Base-by-base conservation (phyloP, 129 eudicot species). In the Pulicaria dysenterica region DNA sequence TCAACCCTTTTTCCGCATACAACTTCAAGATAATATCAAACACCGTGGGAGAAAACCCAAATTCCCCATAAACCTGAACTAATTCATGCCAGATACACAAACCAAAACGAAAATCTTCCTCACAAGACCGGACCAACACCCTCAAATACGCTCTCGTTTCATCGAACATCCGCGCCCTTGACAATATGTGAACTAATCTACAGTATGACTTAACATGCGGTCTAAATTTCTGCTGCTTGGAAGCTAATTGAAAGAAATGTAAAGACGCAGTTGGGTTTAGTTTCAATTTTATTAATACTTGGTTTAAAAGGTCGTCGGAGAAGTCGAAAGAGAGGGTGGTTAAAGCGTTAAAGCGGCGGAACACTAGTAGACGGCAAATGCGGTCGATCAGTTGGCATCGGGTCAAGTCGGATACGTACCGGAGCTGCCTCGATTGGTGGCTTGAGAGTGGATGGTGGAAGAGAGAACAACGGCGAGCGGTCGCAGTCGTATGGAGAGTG, bases 11-110 rank as follows among this genome's bases (percentile, higher is more conserved):
- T 57, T 90, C 86, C 1, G 85, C 91, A 73, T 70, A 88, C 41
- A 83, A 44, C 75, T 73, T 88, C 79, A 94, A 53, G 14, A 88
- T 13, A 71, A 94, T 86, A 72, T 94, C 97, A 70, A 94, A 94
- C 71, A 94, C 96, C 1, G 84, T 71, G 2, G 82, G 86, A 6
- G 93, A 89, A 82, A 94, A 94, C 68, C 82, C 73, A 11, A 87
- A 94, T 34, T 90, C 96, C 8, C 82, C 61, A 79, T 87, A 94
- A 58, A 86, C 83, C 57, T 46, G 14, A 46, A 88, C 87, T 44
- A 94, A 77, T 19, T 90, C 88, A 73, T 49, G 74, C 81, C 80
- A 93, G 69, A 93, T 47, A 13, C 5, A 39, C 42, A 73, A 38
- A 0, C 73, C 68, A 48, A 57, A 14, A 0, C 72, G 69, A 0